Base-by-base conservation (phyloP, 345 rosid species). In the Corchorus capsularis region DNA sequence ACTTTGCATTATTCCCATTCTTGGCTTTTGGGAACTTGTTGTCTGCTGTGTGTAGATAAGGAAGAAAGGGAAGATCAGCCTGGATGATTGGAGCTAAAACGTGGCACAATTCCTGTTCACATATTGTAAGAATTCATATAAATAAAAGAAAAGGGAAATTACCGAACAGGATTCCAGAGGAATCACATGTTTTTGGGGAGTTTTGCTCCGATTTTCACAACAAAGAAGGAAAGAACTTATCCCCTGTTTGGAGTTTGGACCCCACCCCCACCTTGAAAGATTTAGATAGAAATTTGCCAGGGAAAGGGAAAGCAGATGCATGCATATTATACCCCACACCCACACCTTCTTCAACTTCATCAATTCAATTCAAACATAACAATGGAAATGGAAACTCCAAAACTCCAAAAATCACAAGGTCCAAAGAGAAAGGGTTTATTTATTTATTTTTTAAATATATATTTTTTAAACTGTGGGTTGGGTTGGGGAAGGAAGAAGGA, bases 111-210 rank as follows among this genome's bases (percentile, higher is more conserved):
- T 72, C 37, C 12, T 49, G 76, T 72, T 78, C 79, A 80, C 83
- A 69, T n/a, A 46, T 37, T 13, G 56, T 19, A 68, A 68, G 82
- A 75, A 82, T 72, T 64, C 72, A 12, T 9, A 5, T 12, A 10
- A 0, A 27, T 8, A 32, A 35, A 45, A 72, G 14, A 71, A 34
- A 19, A 3, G 27, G 1, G 27, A 27, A 50, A 0, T 12, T 4
- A 32, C 4, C n/a, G 75, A 78, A 71, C 82, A 72, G 22, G 85
- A 82, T 80, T 75, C 81, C 69, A 54, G 5, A 27, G 75, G 87
- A 80, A 78, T 80, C 82, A 73, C 78, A 76, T 75, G 72, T 79
- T 45, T 7, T 69, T 34, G 20, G 61, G 71, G 34, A 56, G 20
- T 13, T 54, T 46, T 76, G 78, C 62, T 77, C 54, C 82, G 68